Evolutionary conservation across 2,329 filamentous ascomycete species (phyloP), one percentile per base, ranked within the genome.

Genomic region (Macroventuria anomochaeta): DNA sequence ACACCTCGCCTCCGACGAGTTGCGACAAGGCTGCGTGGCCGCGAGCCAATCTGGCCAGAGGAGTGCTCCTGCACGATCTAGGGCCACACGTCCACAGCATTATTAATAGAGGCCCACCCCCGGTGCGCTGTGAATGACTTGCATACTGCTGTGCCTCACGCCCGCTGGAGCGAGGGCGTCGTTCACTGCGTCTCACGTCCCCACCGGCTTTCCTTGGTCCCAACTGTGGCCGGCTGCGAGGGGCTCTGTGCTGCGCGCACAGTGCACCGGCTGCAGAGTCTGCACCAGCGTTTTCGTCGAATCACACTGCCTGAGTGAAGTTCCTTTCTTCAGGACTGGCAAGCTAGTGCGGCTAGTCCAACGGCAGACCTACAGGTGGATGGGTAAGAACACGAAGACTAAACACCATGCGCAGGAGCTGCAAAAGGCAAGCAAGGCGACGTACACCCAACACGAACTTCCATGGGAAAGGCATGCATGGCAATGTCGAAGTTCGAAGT

Each of bases 1-100:
- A 46, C 55, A 59, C 58, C 62, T 64, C 62, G 65, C 65, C 56
- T 64, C 52, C 50, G 46, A 49, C 29, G 36, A 42, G 32, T 46
- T 51, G 50, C 58, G 53, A 63, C 62, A 57, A 57, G 65, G 62
- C 62, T 67, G 67, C 67, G 65, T 67, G 60, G 65, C 60, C 57
- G 46, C 39, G 23, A 25, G 23, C 23, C 23, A 25, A 25, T 47
- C 52, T 53, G 55, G 34, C 47, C 32, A 38, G 41, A 39, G 53
- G 47, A 51, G 46, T 47, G 51, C 51, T 49, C 46, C 58, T 62
- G 64, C 62, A 63, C 61, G 59, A 65, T 65, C 62, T 55, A 50
- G 55, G 48, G 44, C 46, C 43, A 54, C 49, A 46, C 49, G 36
- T 28, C 42, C 42, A 32, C 53, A 21, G 5, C 59, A 56, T 60